Conservation (phyloP, 805 yeast genomes). For the Saccharomycopsis schoenii region DNA sequence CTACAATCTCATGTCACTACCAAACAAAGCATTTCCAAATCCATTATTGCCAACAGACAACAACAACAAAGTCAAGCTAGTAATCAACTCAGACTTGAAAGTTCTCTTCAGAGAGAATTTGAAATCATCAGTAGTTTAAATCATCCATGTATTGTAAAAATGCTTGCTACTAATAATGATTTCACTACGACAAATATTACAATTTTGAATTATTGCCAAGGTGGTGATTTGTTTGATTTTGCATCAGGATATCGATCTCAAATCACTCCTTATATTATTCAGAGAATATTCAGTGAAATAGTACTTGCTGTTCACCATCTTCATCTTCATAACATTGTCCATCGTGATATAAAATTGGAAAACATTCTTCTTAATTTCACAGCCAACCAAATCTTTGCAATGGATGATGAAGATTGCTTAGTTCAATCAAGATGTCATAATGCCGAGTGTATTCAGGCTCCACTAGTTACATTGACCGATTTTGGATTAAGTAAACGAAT, state of each 20-base stretch:
- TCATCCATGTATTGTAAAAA: constrained; percentile 63
- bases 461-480: constrained; percentile 63
- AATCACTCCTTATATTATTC: constrained; percentile 40
- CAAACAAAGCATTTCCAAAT: constrained; percentile 25
- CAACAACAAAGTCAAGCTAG: not conserved
- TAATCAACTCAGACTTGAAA: constrained; percentile 36
- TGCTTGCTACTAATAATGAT: constrained; percentile 40
- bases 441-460: constrained; percentile 18
- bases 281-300: constrained; percentile 61
- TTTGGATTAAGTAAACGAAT: constrained; percentile 78
- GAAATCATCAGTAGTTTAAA: constrained; percentile 44
- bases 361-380: constrained; percentile 45
- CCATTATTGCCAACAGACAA: constrained; percentile 10
- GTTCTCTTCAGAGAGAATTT: constrained; percentile 61
- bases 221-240: constrained; percentile 77
- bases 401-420: not conserved
- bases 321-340: constrained; percentile 63
- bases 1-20: too few species aligned
- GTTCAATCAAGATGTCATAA: not conserved
- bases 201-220: constrained; percentile 59
- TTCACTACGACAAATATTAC: constrained; percentile 21
- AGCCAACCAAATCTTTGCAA: not conserved
- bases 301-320: constrained; percentile 61
- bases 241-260: constrained; percentile 34
- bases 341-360: constrained; percentile 87